These are phyloP conservation scores for Geranomyces variabilis DNA, from an alignment of 192 early-diverging fungal species.

Conservation along the genomic window DNA sequence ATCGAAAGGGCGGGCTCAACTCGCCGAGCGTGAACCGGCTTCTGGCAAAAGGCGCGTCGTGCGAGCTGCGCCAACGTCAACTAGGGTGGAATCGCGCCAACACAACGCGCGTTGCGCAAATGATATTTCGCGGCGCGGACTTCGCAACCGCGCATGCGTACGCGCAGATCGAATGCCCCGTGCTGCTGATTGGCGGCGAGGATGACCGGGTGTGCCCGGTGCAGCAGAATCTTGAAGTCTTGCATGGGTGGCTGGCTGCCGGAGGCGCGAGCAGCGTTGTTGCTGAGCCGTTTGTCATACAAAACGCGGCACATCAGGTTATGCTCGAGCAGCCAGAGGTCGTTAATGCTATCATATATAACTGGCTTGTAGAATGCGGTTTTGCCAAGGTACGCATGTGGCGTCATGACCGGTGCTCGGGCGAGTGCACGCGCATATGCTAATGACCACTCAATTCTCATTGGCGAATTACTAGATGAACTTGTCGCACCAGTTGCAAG, in stretches of 20 bases:
- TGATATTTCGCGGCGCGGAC: slow-evolving; percentile 26
- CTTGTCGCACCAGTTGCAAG: slow-evolving; percentile 10
- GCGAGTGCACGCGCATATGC: too few relatives aligned
- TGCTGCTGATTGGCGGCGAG: slow-evolving; percentile 32
- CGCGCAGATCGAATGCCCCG: slow-evolving; percentile 17
- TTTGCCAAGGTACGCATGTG: slow-evolving; percentile 19
- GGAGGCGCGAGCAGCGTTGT: not conserved
- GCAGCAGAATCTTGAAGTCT: slow-evolving; percentile 16
- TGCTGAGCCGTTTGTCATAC: slow-evolving; percentile 30
- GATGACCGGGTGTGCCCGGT: slow-evolving; percentile 30
- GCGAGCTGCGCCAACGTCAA: slow-evolving; percentile 11
- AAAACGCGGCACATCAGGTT: slow-evolving; percentile 31
- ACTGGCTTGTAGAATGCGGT: slow-evolving; percentile 32
- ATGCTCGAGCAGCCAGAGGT: slow-evolving; percentile 37
- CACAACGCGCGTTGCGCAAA: slow-evolving; percentile 25
- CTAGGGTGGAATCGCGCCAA: slow-evolving; percentile 28
- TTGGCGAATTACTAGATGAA: slow-evolving; percentile 8
- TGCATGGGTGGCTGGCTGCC: slow-evolving; percentile 15
- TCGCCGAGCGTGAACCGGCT: slow-evolving; percentile 28
- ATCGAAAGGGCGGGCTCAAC: slow-evolving; percentile 32
- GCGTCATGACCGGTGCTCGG: too few relatives aligned
- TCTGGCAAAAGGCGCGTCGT: slow-evolving; percentile 12
- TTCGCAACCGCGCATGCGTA: slow-evolving; percentile 21
- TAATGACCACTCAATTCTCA: not conserved
- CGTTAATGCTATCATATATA: slow-evolving; percentile 38